Evolutionary conservation across 202 grass and related monocot species (phyloP), one percentile per base, ranked within the genome.

Genomic region (Schoenoplectus tabernaemontani): DNA sequence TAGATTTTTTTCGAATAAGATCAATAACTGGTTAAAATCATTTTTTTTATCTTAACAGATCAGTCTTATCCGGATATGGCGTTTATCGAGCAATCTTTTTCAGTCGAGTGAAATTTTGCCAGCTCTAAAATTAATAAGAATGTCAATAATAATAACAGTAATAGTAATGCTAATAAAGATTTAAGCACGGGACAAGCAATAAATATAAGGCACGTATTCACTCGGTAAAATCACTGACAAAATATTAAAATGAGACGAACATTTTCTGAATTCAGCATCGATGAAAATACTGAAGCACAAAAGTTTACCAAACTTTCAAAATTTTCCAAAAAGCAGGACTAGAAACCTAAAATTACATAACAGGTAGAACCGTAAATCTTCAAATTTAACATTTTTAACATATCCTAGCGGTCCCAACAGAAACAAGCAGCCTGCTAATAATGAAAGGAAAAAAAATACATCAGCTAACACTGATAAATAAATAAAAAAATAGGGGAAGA

Each of bases 351-450:
- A 62, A 51, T 65, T 80, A 66, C 42, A 80, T 37, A 28, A 51
- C 39, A 36, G 39, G 17, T 34, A 8, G 46, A 37, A 43, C 58
- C 9, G 48, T n/a, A 79, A 61, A n/a, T 17, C 5, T 48, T 38
- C n/a, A 79, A 61, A 15, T 65, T 66, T 5, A 80, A 64, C 59
- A 53, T 62, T 39, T 37, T 56, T 56, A 56, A n/a, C 51, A n/a
- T 4, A 56, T 56, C 7, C 8, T 53, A n/a, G n/a, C n/a, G n/a
- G 7, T 39, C 58, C 30, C 23, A 19, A 59, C 8, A 33, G 17
- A 28, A 42, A 61, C 22, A 43, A 64, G 20, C 78, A 51, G 66
- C 59, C 78, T 80, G 78, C 78, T 65, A 4, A 65, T 12, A 80
- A 37, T 22, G n/a, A 53, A 44, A 26, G 20, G 11, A 4, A 78